Conservation (phyloP, 192 early-diverging fungal species). For the Linnemannia exigua region DNA sequence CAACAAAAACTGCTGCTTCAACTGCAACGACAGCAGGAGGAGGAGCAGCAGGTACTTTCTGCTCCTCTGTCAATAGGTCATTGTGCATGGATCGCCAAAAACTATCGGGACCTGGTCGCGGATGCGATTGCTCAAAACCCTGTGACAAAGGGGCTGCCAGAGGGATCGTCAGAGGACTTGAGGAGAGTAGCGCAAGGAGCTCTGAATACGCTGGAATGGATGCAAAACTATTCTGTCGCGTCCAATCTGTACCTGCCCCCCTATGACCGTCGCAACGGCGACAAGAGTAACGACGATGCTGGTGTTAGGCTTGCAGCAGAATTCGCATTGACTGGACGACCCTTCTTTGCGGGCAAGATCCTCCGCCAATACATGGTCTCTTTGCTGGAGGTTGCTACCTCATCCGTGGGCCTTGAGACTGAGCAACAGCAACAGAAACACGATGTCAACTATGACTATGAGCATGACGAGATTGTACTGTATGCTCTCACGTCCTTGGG, state of each 20-base stretch:
- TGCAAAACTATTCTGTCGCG: not conserved
- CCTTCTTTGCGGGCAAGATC: not conserved
- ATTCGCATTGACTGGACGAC: not conserved
- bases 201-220: not conserved
- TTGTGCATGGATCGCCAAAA: conserved; percentile 3
- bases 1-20: too few relatives aligned
- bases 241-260: not conserved
- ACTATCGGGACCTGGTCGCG: not conserved
- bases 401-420: not conserved
- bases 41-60: not conserved
- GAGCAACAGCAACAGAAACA: not conserved
- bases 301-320: not conserved
- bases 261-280: not conserved
- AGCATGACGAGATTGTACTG: not conserved
- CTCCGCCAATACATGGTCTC: not conserved
- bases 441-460: not conserved
- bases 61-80: not conserved
- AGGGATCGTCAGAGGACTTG: not conserved
- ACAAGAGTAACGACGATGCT: not conserved
- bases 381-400: not conserved
- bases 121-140: not conserved
- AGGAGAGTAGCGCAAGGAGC: not conserved
- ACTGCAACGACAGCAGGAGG: not conserved
- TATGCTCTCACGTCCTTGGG: conserved; percentile 1
- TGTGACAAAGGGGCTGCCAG: not conserved